phyloP scores from a whole-genome alignment of 2,329 filamentous ascomycete genomes.

The Colletotrichum sp. region DNA sequence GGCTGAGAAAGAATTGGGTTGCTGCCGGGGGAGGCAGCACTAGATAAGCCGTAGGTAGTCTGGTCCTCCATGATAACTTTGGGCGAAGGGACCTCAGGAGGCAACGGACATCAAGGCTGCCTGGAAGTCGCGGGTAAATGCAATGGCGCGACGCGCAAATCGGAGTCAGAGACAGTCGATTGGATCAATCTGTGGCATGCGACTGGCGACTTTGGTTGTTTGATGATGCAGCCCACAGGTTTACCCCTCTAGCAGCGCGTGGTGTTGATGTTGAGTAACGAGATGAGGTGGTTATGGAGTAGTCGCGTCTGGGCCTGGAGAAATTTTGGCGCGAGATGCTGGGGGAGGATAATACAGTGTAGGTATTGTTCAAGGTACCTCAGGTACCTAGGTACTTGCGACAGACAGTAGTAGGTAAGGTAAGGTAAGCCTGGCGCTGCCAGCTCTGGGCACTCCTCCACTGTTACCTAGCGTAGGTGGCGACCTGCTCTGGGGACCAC shows the following conservation, averaged over 20 bases:
- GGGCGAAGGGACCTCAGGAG: constrained; percentile 20
- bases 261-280: constrained; percentile 9
- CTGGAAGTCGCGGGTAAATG: not conserved
- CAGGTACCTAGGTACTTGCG: not conserved
- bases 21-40: constrained; percentile 60
- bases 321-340: constrained; percentile 42
- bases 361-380: not conserved
- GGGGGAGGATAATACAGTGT: not conserved
- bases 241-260: constrained; percentile 13
- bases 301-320: constrained; percentile 33
- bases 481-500: not conserved
- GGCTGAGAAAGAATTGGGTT: constrained; percentile 63
- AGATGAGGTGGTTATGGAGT: constrained; percentile 21
- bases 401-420: not conserved
- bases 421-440: not conserved
- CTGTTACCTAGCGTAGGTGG: not conserved
- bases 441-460: not conserved
- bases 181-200: not conserved
- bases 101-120: constrained; percentile 6
- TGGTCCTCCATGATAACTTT: constrained; percentile 61
- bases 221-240: constrained; percentile 5
- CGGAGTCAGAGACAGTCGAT: not conserved
- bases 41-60: constrained; percentile 62
- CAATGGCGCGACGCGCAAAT: constrained; percentile 12
- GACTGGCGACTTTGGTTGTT: not conserved